Evolutionary conservation across 2,329 filamentous ascomycete genomes (phyloP).

Genomic region (Chaetoscypha palmicola): DNA sequence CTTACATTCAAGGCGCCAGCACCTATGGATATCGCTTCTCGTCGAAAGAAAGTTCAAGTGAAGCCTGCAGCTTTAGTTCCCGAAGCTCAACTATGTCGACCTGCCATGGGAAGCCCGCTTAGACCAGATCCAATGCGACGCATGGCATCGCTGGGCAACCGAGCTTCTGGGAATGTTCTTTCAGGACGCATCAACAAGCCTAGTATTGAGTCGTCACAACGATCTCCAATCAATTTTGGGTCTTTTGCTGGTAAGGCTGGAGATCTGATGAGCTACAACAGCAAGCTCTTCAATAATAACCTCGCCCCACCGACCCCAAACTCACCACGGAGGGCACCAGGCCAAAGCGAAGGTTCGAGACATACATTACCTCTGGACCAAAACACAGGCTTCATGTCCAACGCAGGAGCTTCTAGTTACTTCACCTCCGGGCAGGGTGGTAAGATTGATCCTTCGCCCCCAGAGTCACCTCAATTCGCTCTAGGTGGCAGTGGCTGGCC

Average conservation of each 20-base stretch:
- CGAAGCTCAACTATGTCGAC: slow-evolving; percentile 22
- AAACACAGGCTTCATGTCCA: no score
- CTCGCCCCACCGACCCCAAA: slow-evolving; percentile 30
- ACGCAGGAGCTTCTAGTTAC: slow-evolving; percentile 16
- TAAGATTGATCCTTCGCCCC: slow-evolving; percentile 26
- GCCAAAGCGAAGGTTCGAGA: slow-evolving; percentile 18
- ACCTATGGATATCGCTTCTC: slow-evolving; percentile 27
- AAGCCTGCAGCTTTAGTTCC: slow-evolving; percentile 27
- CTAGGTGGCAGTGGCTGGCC: slow-evolving; percentile 17
- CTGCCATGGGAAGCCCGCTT: slow-evolving; percentile 25
- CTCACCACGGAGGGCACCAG: no score
- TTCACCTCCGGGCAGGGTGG: slow-evolving; percentile 22
- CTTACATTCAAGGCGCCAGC: slow-evolving; percentile 27
- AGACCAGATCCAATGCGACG: slow-evolving; percentile 30
- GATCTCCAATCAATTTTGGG: slow-evolving; percentile 28
- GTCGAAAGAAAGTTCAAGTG: slow-evolving; percentile 28
- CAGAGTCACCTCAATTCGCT: slow-evolving; percentile 23
- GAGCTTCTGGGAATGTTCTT: slow-evolving; percentile 17
- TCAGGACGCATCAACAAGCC: slow-evolving; percentile 27
- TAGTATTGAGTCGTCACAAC: slow-evolving; percentile 27
- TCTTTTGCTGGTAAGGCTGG: slow-evolving; percentile 21
- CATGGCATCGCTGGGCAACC: slow-evolving; percentile 28
- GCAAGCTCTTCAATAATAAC: slow-evolving; percentile 26
- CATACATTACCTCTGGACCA: slow-evolving; percentile 25
- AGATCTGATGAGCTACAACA: slow-evolving; percentile 13